Base-by-base conservation (phyloP, 148 eudicot genomes). In the Cornus suecica region DNA sequence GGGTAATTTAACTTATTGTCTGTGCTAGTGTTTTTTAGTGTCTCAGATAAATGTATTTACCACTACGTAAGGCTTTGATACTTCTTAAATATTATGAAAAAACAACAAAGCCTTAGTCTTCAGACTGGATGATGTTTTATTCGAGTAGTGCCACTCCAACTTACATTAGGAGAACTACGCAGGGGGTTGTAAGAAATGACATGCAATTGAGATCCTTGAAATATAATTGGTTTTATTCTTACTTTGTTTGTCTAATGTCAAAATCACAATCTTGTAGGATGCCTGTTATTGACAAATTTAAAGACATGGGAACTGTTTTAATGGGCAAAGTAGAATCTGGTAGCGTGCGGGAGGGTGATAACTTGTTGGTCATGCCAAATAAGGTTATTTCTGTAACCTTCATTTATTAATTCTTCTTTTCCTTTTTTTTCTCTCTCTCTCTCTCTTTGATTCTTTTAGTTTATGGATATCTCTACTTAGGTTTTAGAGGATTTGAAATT, bases 261-360 rank as follows among this genome's bases (percentile, higher is more conserved):
- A 14, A 58, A 20, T 13, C 66, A 48, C 60, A 7, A 22, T 31
- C 66, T 83, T 75, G 83, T 73, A 92, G 97, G 83, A 74, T 94
- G 88, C 96, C 97, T 64, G 83, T 94, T 54, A 83, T 87, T 37
- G 94, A 91, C 82, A 92, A 89, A 83, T 94, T 92, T 64, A 94
- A 95, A 84, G 97, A 92, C 74, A 80, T 92, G 92, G 97, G 94
- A 66, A 92, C 94, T 68, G 97, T 92, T 78, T 89, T 91, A 32
- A 95, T 91, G 99, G 97, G 99, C 23, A 95, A 95, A 84, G 83
- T 88, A 23, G 97, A 95, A 74, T 91, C 97, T 80, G 99, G 99
- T 27, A 88, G 86, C 72, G 60, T 95, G n/a, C 78, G 84, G 8
- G 97, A 92, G 84, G 99, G 97, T 48, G 94, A 91, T 68, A 84